These are phyloP conservation scores for Myochromella boudieri DNA, from an alignment of 768 basidiomycete species.

Conservation along the genomic window DNA sequence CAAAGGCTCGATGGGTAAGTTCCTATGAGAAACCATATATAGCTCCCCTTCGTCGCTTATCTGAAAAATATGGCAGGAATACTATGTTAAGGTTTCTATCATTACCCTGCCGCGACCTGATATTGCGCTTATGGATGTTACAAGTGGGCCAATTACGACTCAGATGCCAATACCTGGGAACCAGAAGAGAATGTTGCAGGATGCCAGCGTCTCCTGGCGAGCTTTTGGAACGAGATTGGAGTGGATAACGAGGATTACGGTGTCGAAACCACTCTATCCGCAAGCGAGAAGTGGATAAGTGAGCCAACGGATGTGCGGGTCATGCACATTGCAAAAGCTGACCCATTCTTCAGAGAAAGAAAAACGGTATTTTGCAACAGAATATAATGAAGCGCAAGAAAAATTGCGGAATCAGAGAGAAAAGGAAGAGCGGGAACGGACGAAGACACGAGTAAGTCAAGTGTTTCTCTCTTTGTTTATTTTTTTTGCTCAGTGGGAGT, in stretches of 20 bases:
- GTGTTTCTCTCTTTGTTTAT: no score
- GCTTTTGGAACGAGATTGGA: slow-evolving; percentile 66
- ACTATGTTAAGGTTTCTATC: slow-evolving; percentile 59
- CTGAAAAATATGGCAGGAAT: slow-evolving; percentile 45
- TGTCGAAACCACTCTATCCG: slow-evolving; percentile 42
- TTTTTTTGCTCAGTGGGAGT: no score
- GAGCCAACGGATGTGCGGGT: slow-evolving; percentile 15
- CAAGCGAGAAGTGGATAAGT: slow-evolving; percentile 62
- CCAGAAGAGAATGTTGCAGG: slow-evolving; percentile 56
- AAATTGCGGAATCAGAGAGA: slow-evolving; percentile 18
- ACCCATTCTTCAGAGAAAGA: slow-evolving; percentile 30
- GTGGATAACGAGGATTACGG: slow-evolving; percentile 54
- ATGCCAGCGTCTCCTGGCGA: slow-evolving; percentile 58
- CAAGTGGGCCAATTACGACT: slow-evolving; percentile 69
- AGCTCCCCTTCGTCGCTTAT: neutral
- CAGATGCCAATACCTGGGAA: slow-evolving; percentile 70
- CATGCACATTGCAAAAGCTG: neutral
- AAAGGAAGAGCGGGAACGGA: slow-evolving; percentile 17
- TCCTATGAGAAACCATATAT: no score
- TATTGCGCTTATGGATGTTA: slow-evolving; percentile 5
- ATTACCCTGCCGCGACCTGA: neutral
- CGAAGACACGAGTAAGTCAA: slow-evolving; percentile 13
- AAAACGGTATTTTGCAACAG: slow-evolving; percentile 34
- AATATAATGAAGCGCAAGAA: slow-evolving; percentile 24
- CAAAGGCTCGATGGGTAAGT: slow-evolving; percentile 51